Percentiles rank a stretch among this genome's conserved stretches.
Evolutionary conservation across 2,329 filamentous ascomycete genomes (phyloP).

Genomic region (Botrytis galanthina): DNA sequence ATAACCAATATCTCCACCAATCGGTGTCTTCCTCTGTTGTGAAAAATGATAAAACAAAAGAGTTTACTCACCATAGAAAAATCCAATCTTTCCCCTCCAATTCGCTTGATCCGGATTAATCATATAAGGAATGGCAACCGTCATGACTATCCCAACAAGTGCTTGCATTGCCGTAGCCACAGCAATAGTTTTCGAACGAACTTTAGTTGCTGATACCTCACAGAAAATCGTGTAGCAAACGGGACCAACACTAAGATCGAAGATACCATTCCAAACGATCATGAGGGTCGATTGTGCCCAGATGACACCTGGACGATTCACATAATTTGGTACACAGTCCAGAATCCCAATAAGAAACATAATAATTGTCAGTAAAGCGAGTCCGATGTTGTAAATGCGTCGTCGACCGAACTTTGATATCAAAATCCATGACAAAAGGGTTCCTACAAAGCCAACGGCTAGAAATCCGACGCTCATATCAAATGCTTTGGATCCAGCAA

Average conservation of each 20-base stretch:
- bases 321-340: conserved; percentile 40
- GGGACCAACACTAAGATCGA: conserved; percentile 37
- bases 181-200: conserved; percentile 38
- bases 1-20: neutral
- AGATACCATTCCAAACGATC: conserved; percentile 31
- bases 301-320: conserved; percentile 25
- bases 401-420: conserved; percentile 61
- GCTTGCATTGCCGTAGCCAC: conserved; percentile 30
- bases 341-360: conserved; percentile 47
- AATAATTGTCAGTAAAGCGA: conserved; percentile 48
- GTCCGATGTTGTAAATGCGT: conserved; percentile 61
- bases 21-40: neutral
- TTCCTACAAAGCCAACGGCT: conserved; percentile 57
- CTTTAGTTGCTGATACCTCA: conserved; percentile 45
- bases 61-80: conserved; percentile 33
- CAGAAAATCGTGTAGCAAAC: conserved; percentile 45
- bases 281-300: conserved; percentile 30
- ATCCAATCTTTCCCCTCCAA: conserved; percentile 34
- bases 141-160: conserved; percentile 28
- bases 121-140: conserved; percentile 34
- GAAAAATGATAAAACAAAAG: neutral
- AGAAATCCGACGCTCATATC: conserved; percentile 62
- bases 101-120: conserved; percentile 41
- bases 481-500: conserved; percentile 54
- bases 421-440: conserved; percentile 64